Conservation (phyloP, 225 moss, liverwort and hornwort species). For the Marchantia paleacea region DNA sequence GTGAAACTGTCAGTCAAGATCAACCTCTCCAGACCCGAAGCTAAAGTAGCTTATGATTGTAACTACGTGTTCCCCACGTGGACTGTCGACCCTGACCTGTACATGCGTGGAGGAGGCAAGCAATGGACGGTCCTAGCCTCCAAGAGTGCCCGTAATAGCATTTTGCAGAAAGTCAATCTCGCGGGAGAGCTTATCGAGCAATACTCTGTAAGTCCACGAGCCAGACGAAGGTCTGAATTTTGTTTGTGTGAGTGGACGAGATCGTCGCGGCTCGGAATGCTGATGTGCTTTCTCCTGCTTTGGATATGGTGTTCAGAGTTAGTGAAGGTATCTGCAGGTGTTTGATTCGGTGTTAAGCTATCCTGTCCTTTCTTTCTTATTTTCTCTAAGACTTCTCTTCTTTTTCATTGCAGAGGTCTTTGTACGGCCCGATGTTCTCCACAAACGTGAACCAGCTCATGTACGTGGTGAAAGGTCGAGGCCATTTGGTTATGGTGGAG, state of each 20-base stretch:
- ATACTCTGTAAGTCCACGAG: constrained; percentile 1
- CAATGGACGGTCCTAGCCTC: constrained; percentile 18
- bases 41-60: neutral
- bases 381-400: neutral
- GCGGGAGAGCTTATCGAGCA: constrained; percentile 10
- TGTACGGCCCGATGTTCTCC: constrained; percentile 18
- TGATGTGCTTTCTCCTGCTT: neutral
- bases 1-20: constrained; percentile 10
- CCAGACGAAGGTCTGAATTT: neutral
- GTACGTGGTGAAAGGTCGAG: constrained; percentile 9
- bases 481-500: constrained; percentile 13
- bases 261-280: neutral
- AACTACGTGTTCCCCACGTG: constrained; percentile 1
- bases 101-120: constrained; percentile 23
- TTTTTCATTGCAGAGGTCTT: constrained; percentile 10
- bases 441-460: constrained; percentile 11
- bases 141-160: neutral
- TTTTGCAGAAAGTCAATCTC: neutral
- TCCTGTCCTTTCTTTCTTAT: too few species aligned
- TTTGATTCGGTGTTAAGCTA: too few species aligned
- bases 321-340: neutral
- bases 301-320: neutral
- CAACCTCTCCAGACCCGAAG: constrained; percentile 12
- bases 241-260: neutral
- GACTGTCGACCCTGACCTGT: constrained; percentile 12